Percentiles rank a stretch among this genome's conserved stretches.
These are phyloP conservation scores for Baudoinia panamericana DNA, from an alignment of 495 filamentous ascomycete genomes.

Conservation along the genomic window DNA sequence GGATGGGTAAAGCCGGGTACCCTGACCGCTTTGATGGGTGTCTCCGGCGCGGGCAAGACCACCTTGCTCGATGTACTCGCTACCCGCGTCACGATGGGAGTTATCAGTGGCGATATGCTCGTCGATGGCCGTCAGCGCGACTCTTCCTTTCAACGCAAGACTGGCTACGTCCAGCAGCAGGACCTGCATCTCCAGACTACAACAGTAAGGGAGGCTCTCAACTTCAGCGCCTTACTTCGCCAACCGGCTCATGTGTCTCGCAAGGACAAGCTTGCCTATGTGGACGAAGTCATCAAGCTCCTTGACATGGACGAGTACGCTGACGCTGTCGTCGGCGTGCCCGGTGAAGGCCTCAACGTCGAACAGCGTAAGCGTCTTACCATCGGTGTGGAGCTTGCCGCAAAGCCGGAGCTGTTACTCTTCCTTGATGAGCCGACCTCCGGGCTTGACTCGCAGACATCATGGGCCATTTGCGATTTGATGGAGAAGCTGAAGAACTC, in stretches of 20 bases:
- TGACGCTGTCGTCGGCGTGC: constrained; percentile 76
- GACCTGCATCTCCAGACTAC: constrained; percentile 79
- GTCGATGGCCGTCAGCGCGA: constrained; percentile 67
- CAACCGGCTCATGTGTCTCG: constrained; percentile 58
- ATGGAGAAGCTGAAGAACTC: constrained; percentile 24
- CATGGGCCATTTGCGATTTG: constrained; percentile 21
- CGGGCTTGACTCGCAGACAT: constrained; percentile 27
- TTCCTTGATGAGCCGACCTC: constrained; percentile 30
- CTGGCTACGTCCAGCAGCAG: constrained; percentile 91
- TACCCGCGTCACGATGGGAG: constrained; percentile 70
- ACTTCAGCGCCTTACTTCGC: constrained; percentile 71
- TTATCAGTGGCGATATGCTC: constrained; percentile 73
- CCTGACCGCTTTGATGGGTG: constrained; percentile 77
- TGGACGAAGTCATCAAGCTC: constrained; percentile 81
- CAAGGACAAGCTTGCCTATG: constrained; percentile 70
- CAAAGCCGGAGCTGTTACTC: constrained; percentile 24
- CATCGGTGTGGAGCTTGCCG: constrained; percentile 27
- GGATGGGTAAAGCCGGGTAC: constrained; percentile 90
- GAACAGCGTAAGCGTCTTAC: constrained; percentile 45
- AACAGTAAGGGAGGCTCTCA: constrained; percentile 75
- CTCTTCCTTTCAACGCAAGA: constrained; percentile 79
- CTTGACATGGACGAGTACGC: constrained; percentile 80
- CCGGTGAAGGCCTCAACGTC: constrained; percentile 82
- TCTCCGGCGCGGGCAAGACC: constrained; percentile 59
- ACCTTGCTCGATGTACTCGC: constrained; percentile 62